Percentiles rank a stretch among this genome's conserved stretches.
Evolutionary conservation across 768 basidiomycete species (phyloP).

Genomic region (Leccinellum rugosiceps): DNA sequence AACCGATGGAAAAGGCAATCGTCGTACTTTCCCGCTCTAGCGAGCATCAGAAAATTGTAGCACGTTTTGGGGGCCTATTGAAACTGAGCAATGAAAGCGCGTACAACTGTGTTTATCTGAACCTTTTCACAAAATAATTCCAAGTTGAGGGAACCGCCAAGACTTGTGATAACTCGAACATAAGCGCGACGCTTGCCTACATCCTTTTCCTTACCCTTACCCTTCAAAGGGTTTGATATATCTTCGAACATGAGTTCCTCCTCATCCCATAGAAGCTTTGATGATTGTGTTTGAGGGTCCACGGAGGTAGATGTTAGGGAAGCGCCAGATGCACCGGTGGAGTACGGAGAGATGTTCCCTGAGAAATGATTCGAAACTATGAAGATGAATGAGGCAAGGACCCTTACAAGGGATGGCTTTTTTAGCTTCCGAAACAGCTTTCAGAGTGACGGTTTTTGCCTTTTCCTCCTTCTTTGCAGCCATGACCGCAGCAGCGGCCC

Average conservation of each 20-base stretch:
- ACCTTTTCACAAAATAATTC: conserved; percentile 91
- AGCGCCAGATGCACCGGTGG: conserved; percentile 85
- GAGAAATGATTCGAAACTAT: conserved; percentile 2
- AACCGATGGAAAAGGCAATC: conserved; percentile 87
- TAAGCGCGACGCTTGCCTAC: conserved; percentile 90
- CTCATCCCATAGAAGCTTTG: conserved; percentile 95
- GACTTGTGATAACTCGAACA: conserved; percentile 90
- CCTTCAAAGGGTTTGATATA: conserved; percentile 73
- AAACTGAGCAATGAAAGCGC: not conserved
- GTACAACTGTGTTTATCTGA: not conserved
- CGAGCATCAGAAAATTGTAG: conserved; percentile 96
- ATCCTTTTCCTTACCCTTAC: conserved; percentile 92
- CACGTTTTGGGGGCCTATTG: conserved; percentile 92
- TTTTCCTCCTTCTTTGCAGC: conserved; percentile 34
- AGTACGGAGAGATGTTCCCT: conserved; percentile 94
- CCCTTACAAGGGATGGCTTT: conserved; percentile 63
- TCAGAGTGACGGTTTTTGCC: conserved; percentile 28
- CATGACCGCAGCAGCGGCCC: conserved; percentile 26
- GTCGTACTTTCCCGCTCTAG: conserved; percentile 87
- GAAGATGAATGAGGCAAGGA: not conserved
- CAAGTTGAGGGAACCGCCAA: conserved; percentile 83
- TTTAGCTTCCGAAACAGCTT: conserved; percentile 42
- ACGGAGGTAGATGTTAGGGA: conserved; percentile 92
- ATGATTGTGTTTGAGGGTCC: conserved; percentile 61
- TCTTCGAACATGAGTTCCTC: conserved; percentile 99